phyloP scores from a whole-genome alignment of 768 basidiomycete species.

The Crepidotus variabilis region DNA sequence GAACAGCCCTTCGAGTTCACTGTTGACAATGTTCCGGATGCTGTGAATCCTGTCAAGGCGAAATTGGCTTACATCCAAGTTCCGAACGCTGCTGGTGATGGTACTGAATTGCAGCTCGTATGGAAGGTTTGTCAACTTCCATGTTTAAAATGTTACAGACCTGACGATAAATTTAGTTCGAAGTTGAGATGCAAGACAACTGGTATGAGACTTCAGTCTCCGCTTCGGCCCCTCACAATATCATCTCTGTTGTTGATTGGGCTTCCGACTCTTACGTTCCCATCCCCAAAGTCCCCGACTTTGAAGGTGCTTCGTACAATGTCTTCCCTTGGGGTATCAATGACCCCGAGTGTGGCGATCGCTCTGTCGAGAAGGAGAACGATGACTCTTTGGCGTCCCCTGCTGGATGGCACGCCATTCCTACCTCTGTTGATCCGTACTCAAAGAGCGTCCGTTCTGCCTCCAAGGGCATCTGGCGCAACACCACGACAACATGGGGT shows the following conservation, averaged over 20 bases:
- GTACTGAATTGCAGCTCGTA: constrained; percentile 64
- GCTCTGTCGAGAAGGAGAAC: constrained; percentile 56
- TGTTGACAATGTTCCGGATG: constrained; percentile 65
- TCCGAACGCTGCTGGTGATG: constrained; percentile 56
- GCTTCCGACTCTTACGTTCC: constrained; percentile 72
- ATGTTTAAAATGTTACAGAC: background rate
- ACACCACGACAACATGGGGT: constrained; percentile 81
- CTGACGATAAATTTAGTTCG: constrained; percentile 49
- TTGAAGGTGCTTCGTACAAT: constrained; percentile 50
- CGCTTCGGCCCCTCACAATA: constrained; percentile 65
- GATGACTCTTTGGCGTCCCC: constrained; percentile 81
- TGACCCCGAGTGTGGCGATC: constrained; percentile 72
- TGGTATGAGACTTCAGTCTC: constrained; percentile 94
- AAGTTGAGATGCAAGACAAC: constrained; percentile 92
- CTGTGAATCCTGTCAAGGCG: constrained; percentile 79
- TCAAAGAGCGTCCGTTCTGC: constrained; percentile 21
- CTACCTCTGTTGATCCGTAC: constrained; percentile 64
- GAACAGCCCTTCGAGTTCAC: constrained; percentile 32
- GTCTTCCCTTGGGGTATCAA: constrained; percentile 83
- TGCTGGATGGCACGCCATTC: constrained; percentile 88
- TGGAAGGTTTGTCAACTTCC: constrained; percentile 61
- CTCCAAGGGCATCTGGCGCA: constrained; percentile 41
- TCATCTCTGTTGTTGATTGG: constrained; percentile 93
- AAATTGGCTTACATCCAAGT: constrained; percentile 80
- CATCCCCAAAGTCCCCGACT: constrained; percentile 24